Evolutionary conservation across 1,284 basidiomycete genomes (phyloP), one percentile per base, ranked within the genome.

Genomic region (Sporisorium scitamineum): DNA sequence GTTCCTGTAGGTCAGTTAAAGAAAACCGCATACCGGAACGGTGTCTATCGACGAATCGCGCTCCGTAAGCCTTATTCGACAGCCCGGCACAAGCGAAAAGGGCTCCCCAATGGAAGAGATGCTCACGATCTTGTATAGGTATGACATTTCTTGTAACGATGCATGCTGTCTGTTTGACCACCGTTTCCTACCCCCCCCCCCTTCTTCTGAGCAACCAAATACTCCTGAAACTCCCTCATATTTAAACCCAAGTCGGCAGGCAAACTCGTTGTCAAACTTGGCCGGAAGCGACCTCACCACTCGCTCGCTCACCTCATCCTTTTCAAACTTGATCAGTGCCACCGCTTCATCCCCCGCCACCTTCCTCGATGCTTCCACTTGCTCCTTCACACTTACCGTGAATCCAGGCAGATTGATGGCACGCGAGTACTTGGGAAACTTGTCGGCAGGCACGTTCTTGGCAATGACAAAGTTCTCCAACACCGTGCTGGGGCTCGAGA

Each of bases 391-490:
- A n/a, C 57, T 69, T 6, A 74, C 70, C 3, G 68, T 75, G 61
- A 79, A 79, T 1, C 77, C 77, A 13, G 77, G 77, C 18, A 79
- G 61, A 29, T 78, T 67, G 51, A 79, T 71, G 6, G 57, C 62
- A 0, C 64, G 39, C 13, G 53, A 54, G 57, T 69, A 68, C 10
- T 47, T 63, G 22, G 65, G 57, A 32, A 63, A 63, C 39, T 50
- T 51, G 5, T 51, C 53, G 2, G 64, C 54, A 2, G 67, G 59
- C 29, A 79, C 61, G 26, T 70, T 58, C 34, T 73, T 76, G 14
- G 77, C 77, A 48, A 68, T 66, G 9, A 63, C 73, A 31, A 78
- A 61, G 54, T 79, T 79, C 26, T 63, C 54, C 26, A 79, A 66
- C n/a, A 71, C 66, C 10, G 71, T 78, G 34, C 58, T 59, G 13